Evolutionary conservation across 495 filamentous ascomycete species (phyloP).

Genomic region (Hyaloscypha variabilis): DNA sequence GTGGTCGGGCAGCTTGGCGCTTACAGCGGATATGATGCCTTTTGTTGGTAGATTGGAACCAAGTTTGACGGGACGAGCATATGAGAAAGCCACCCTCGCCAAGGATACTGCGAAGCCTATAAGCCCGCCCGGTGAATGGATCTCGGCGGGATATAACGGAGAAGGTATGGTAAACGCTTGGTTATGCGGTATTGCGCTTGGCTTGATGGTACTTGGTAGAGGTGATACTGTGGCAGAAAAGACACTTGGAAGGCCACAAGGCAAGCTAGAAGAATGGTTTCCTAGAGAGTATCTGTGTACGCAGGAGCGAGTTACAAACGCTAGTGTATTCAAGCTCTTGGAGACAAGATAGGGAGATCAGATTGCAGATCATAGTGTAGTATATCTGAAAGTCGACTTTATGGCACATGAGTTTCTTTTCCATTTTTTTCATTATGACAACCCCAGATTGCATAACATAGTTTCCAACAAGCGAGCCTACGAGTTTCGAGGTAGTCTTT

Average conservation of each 20-base stretch:
- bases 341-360: too few relatives aligned
- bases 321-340: background rate
- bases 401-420: too few relatives aligned
- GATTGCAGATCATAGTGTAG: too few relatives aligned
- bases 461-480: too few relatives aligned
- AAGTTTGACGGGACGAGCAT: constrained; percentile 31
- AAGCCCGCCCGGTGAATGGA: constrained; percentile 39
- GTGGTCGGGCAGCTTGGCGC: constrained; percentile 49
- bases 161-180: constrained; percentile 52
- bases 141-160: constrained; percentile 46
- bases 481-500: too few relatives aligned
- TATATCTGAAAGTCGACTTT: too few relatives aligned
- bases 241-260: background rate
- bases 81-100: background rate
- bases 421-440: too few relatives aligned
- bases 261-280: constrained; percentile 35
- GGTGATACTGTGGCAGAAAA: constrained; percentile 8
- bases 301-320: background rate
- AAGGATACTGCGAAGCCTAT: too few relatives aligned
- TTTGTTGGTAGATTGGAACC: constrained; percentile 44
- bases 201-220: constrained; percentile 32
- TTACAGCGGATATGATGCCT: constrained; percentile 39
- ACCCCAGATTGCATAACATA: too few relatives aligned
- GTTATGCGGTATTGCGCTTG: constrained; percentile 44
- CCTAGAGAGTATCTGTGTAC: constrained; percentile 22